Evolutionary conservation across 2,329 filamentous ascomycete species (phyloP).

Genomic region (Cryphonectria nitschkei): DNA sequence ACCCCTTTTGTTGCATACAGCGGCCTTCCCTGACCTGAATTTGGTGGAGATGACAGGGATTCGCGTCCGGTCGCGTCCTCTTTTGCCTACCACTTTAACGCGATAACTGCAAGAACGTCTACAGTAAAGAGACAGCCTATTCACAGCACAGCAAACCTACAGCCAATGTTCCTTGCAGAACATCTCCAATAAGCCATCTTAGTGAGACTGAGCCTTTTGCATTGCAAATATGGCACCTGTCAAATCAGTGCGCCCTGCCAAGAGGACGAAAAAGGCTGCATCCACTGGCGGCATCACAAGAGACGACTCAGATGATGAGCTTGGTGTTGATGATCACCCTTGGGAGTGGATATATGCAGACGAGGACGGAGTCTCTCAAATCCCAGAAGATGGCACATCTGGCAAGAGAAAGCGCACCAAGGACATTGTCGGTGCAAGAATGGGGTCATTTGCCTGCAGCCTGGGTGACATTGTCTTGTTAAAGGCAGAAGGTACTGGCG

Average conservation of each 20-base stretch:
- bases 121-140: not conserved
- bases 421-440: slow-evolving; percentile 78
- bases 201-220: not conserved
- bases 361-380: slow-evolving; percentile 22
- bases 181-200: too few species aligned
- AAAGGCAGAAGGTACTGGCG: slow-evolving; percentile 83
- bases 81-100: slow-evolving; percentile 24
- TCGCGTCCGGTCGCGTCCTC: slow-evolving; percentile 19
- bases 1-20: slow-evolving; percentile 20
- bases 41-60: slow-evolving; percentile 20
- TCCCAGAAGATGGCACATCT: slow-evolving; percentile 26
- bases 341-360: slow-evolving; percentile 80
- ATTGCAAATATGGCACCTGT: slow-evolving; percentile 17
- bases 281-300: slow-evolving; percentile 61
- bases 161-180: not conserved
- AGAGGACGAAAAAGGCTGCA: slow-evolving; percentile 28
- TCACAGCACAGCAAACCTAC: not conserved
- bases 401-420: slow-evolving; percentile 43
- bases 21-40: too few species aligned
- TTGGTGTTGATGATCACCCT: slow-evolving; percentile 70
- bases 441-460: slow-evolving; percentile 78
- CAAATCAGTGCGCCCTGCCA: slow-evolving; percentile 16
- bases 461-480: slow-evolving; percentile 85
- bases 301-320: slow-evolving; percentile 88
- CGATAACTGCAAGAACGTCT: not conserved